Percentiles rank a stretch among this genome's conserved stretches.
These are phyloP conservation scores for Flaveria bidentis DNA, from an alignment of 129 eudicot genomes.

Conservation along the genomic window DNA sequence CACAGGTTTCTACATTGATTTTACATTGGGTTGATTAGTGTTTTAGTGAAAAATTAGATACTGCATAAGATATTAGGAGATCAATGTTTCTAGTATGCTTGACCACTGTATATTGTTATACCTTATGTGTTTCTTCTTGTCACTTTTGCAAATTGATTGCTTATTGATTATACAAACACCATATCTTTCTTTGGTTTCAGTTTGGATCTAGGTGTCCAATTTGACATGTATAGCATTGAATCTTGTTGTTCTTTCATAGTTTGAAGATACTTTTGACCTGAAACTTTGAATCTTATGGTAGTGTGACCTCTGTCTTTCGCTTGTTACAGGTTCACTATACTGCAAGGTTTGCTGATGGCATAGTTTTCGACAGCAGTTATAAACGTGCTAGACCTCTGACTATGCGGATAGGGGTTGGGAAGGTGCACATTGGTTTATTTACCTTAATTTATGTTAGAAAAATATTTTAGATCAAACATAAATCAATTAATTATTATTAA, in stretches of 20 bases:
- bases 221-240: neutral
- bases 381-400: constrained; percentile 89
- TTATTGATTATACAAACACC: too few relatives aligned
- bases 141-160: too few relatives aligned
- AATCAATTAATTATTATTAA: too few relatives aligned
- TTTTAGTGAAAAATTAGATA: too few relatives aligned
- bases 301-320: neutral
- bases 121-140: too few relatives aligned
- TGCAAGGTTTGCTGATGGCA: constrained; percentile 90
- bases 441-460: neutral
- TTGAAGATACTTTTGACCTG: neutral
- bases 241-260: neutral
- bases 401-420: constrained; percentile 86
- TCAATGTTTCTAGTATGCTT: too few relatives aligned
- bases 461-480: too few relatives aligned
- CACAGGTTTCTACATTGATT: neutral
- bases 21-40: neutral
- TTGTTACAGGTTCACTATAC: constrained; percentile 75
- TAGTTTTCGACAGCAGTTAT: constrained; percentile 86
- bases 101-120: too few relatives aligned
- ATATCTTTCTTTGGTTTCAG: too few relatives aligned
- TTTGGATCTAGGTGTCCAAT: neutral
- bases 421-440: constrained; percentile 39
- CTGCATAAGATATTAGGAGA: too few relatives aligned
- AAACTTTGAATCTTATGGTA: neutral